Evolutionary conservation across 345 rosid species (phyloP), one percentile per base, ranked within the genome.

Genomic region (Sisymbrium altissimum): DNA sequence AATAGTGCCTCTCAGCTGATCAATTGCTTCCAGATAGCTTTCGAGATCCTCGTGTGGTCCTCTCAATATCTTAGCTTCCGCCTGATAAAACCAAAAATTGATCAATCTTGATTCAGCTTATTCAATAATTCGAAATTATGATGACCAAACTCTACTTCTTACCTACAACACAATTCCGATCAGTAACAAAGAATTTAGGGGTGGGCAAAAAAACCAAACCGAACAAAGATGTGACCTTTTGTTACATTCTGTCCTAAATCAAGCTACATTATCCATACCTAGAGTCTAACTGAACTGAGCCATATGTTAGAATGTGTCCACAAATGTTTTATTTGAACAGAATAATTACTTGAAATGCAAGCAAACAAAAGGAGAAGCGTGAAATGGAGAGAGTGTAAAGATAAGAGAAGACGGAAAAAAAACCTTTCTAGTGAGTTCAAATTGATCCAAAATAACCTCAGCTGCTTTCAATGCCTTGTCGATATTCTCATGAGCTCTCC

Each of bases 41-140:
- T 92, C 97, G 1, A 92, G 87, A 71, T 90, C 98, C 75, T 92
- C 99, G 61, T 92, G 99, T 45, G 99, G 98, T 52, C 98, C 99
- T 85, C 89, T 87, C 73, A 95, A 77, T 73, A 92, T 90, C 80
- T 95, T 92, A 36, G 98, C 99, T 84, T 96, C 99, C 11, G 94
- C 93, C 94, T 91, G 53, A 64, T 4, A 55, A 45, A 76, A n/a
- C n/a, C 18, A 65, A 64, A 65, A 17, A 1, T 6, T 3, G 0
- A 68, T 75, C 32, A 53, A 17, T 49, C 54, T 12, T 53, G 18
- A 21, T 63, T 40, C 63, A 62, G 35, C 15, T 52, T 8, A 23
- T 25, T 25, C 15, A n/a, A 5, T 32, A 33, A 45, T 25, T 45
- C 14, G 52, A 25, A 21, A 19, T 17, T 9, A 52, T 39, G 3